Conservation (phyloP, 768 basidiomycete genomes). For the Calocera cornea region DNA sequence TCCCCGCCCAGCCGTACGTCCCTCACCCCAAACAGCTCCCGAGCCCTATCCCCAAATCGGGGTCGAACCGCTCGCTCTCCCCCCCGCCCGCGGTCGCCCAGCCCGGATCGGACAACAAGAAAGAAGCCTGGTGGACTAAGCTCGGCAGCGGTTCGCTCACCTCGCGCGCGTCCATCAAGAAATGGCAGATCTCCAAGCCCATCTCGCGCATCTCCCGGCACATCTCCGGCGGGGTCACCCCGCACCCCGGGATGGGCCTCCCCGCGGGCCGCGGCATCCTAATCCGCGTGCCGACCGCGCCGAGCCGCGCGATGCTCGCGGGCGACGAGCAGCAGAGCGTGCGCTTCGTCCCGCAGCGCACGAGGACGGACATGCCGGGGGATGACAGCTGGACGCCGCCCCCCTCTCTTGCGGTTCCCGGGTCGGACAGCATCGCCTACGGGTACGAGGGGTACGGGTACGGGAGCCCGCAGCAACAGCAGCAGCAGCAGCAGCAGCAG, state of each 20-base stretch:
- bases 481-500: too few species aligned
- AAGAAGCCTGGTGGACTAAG: not conserved
- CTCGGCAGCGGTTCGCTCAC: not conserved
- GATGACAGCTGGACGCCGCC: not conserved
- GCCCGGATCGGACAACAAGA: not conserved
- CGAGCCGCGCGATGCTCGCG: not conserved
- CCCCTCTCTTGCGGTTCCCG: not conserved
- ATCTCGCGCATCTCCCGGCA: not conserved
- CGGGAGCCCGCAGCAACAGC: not conserved
- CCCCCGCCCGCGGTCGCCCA: not conserved
- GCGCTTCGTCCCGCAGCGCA: not conserved
- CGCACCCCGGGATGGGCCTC: not conserved
- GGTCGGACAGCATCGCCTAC: not conserved
- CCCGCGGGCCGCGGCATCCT: not conserved
- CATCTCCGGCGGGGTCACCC: not conserved
- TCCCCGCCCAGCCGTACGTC: not conserved
- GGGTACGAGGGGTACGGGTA: not conserved
- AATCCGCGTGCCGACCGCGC: not conserved
- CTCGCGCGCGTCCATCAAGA: not conserved
- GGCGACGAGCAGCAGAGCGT: not conserved
- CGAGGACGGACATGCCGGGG: not conserved
- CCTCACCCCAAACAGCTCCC: not conserved
- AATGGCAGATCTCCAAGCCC: constrained; percentile 5
- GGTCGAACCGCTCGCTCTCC: not conserved
- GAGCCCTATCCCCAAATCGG: not conserved